A percentile compares a stretch with the other conserved stretches of the same genome.
Conservation (phyloP, 2,329 filamentous ascomycete genomes). For the Penicillium aurantiogriseum region DNA sequence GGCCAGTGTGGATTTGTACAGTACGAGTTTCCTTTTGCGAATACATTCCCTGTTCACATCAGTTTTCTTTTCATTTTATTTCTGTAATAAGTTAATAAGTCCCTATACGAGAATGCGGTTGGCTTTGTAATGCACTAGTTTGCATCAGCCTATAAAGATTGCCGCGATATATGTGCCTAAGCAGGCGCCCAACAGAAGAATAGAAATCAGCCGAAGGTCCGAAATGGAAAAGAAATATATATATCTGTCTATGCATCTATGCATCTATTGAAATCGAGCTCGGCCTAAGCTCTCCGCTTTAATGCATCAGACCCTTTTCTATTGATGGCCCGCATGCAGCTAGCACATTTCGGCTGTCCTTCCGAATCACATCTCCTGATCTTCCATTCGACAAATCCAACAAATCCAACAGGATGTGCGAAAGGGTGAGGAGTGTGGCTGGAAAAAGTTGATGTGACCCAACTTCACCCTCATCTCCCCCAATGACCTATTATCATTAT, state of each 20-base stretch:
- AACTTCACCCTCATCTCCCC: background rate
- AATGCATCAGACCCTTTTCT: slow-evolving; percentile 3
- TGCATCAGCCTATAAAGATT: background rate
- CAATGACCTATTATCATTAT: background rate
- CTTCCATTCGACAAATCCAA: background rate
- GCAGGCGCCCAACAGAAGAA: background rate
- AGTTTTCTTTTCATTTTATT: background rate
- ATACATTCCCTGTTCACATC: slow-evolving; percentile 4
- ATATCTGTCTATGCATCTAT: background rate
- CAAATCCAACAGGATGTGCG: no score
- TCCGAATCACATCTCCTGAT: slow-evolving; percentile 4
- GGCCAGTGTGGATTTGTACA: slow-evolving; percentile 6
- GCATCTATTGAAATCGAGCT: slow-evolving; percentile 1
- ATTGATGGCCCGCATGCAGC: slow-evolving; percentile 13
- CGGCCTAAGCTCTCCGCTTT: background rate
- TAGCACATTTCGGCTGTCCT: slow-evolving; percentile 3
- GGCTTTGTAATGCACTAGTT: slow-evolving; percentile 8
- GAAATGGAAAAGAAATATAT: background rate
- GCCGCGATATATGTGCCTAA: slow-evolving; percentile 1
- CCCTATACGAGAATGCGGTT: slow-evolving; percentile 16
- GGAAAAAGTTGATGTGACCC: background rate
- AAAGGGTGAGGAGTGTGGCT: background rate
- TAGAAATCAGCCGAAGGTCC: background rate
- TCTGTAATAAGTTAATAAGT: background rate
- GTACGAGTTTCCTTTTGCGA: slow-evolving; percentile 7